Percentiles rank a stretch among this genome's conserved stretches.
These are phyloP conservation scores for Daedaleopsis sinensis DNA, from an alignment of 768 basidiomycete species.

Conservation along the genomic window DNA sequence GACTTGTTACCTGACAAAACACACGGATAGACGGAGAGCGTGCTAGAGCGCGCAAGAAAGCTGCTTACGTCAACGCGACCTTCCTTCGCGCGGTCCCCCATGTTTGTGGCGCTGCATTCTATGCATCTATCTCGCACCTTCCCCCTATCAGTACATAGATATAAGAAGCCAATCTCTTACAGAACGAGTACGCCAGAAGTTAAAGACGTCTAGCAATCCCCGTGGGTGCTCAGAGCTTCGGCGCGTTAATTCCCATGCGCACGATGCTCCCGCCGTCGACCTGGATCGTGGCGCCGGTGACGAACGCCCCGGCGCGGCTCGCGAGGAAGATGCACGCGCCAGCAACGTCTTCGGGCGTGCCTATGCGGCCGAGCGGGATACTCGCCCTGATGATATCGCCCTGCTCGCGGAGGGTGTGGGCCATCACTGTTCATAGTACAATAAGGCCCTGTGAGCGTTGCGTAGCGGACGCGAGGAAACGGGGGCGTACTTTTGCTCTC, in stretches of 20 bases:
- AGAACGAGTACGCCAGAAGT: too few species aligned
- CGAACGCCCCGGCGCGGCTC: constrained; percentile 60
- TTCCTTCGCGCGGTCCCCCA: too few species aligned
- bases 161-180: too few species aligned
- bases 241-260: constrained; percentile 30
- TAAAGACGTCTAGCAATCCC: too few species aligned
- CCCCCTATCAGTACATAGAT: too few species aligned
- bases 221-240: constrained; percentile 36
- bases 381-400: constrained; percentile 46
- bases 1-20: too few species aligned
- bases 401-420: constrained; percentile 47
- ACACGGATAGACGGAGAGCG: too few species aligned
- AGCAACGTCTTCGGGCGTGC: constrained; percentile 65
- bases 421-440: constrained; percentile 47
- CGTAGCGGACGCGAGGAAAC: background rate
- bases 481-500: constrained; percentile 35
- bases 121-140: too few species aligned
- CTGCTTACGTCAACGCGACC: too few species aligned
- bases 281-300: constrained; percentile 65
- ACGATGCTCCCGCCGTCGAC: constrained; percentile 64
- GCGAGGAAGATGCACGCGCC: constrained; percentile 65
- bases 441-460: background rate
- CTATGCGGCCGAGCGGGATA: constrained; percentile 57
- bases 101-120: too few species aligned
- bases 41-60: too few species aligned